These are phyloP conservation scores for Tympanopsis confertula DNA, from an alignment of 2,329 filamentous ascomycete species.

Conservation along the genomic window DNA sequence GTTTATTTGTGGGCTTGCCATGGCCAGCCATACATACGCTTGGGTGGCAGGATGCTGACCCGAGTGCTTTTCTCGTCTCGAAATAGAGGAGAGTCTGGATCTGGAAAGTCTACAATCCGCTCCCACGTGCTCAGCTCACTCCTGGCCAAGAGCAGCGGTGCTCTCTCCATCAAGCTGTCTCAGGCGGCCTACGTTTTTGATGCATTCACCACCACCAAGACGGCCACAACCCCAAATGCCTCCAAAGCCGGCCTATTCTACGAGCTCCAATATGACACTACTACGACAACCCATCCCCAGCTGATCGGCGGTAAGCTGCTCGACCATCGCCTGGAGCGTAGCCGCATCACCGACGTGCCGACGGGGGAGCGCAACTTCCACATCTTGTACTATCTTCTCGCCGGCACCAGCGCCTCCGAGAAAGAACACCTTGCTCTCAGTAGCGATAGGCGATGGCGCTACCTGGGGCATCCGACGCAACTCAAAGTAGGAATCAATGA, in stretches of 20 bases:
- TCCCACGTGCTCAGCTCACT: slow-evolving; percentile 79
- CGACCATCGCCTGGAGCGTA: slow-evolving; percentile 84
- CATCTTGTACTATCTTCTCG: slow-evolving; percentile 85
- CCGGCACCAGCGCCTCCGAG: slow-evolving; percentile 82
- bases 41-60: slow-evolving; percentile 1
- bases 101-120: slow-evolving; percentile 89
- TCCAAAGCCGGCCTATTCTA: slow-evolving; percentile 93
- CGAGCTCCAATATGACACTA: slow-evolving; percentile 91
- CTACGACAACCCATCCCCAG: slow-evolving; percentile 70
- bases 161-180: slow-evolving; percentile 83
- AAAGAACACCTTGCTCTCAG: slow-evolving; percentile 69
- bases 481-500: slow-evolving; percentile 96
- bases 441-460: slow-evolving; percentile 77
- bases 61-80: slow-evolving; percentile 4
- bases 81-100: slow-evolving; percentile 79
- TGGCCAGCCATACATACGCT: neutral
- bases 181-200: slow-evolving; percentile 93
- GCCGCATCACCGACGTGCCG: slow-evolving; percentile 80
- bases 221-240: slow-evolving; percentile 83
- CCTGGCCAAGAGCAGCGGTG: slow-evolving; percentile 81
- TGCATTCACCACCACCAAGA: slow-evolving; percentile 91
- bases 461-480: slow-evolving; percentile 89
- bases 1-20: slow-evolving; percentile 22
- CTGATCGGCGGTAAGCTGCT: slow-evolving; percentile 89
- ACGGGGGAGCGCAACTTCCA: slow-evolving; percentile 96